Conservation (phyloP, 345 rosid species). For the Moringa oleifera region DNA sequence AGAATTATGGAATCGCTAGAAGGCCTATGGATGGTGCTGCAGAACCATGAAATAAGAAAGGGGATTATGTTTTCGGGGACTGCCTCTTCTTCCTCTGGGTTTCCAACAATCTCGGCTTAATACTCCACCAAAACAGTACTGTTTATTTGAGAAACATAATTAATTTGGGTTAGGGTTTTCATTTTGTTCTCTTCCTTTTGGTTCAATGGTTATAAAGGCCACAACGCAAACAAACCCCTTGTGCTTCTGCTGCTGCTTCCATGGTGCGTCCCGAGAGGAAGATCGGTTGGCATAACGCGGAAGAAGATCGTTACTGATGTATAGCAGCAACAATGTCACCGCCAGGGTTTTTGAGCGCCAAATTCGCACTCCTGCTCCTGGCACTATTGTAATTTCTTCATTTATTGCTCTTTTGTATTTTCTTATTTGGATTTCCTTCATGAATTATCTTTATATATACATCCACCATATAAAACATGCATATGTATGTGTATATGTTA, state of each 20-base stretch:
- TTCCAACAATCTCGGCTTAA: neutral
- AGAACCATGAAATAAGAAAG: neutral
- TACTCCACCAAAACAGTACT: neutral
- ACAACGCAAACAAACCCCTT: neutral
- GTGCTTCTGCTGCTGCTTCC: neutral
- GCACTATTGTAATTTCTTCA: constrained; percentile 45
- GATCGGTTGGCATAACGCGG: neutral
- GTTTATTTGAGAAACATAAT: neutral
- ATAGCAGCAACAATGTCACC: constrained; percentile 55
- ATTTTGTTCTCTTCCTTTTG: neutral
- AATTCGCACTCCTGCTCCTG: constrained; percentile 60
- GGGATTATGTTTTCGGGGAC: neutral
- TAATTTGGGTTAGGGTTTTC: neutral
- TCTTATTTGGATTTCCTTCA: neutral
- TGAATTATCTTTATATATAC: too few relatives aligned
- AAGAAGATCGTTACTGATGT: constrained; percentile 29
- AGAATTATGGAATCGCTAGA: too few relatives aligned
- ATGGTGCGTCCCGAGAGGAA: neutral
- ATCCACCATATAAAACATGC: too few relatives aligned
- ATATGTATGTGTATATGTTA: neutral
- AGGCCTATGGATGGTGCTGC: too few relatives aligned
- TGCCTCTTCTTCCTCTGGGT: neutral
- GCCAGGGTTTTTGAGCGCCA: constrained; percentile 89
- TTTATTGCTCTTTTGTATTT: neutral
- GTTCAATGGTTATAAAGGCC: neutral